Evolutionary conservation across 345 rosid genomes (phyloP).

Genomic region (Balakata baccata): DNA sequence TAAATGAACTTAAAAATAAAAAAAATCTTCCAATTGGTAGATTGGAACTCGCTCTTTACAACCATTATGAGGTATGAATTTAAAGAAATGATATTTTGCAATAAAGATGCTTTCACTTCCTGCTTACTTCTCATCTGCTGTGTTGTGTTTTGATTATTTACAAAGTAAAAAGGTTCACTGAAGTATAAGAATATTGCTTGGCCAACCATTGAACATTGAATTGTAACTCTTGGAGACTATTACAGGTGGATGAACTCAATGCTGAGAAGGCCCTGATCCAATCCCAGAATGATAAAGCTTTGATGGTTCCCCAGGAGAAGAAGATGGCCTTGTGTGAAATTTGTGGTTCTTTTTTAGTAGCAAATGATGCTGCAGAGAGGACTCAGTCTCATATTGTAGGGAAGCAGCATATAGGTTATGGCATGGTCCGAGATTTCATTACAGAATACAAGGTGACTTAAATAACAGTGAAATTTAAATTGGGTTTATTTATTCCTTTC

Average conservation of each 20-base stretch:
- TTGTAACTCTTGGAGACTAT: conserved; percentile 9
- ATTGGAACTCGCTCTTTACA: background rate
- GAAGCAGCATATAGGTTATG: conserved; percentile 97
- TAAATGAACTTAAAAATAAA: background rate
- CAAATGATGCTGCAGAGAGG: conserved; percentile 95
- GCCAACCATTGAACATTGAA: background rate
- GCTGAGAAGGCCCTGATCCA: conserved; percentile 71
- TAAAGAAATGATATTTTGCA: background rate
- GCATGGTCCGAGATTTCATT: conserved; percentile 92
- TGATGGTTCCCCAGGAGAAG: conserved; percentile 83
- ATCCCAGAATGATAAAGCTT: conserved; percentile 64
- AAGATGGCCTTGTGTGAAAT: conserved; percentile 95
- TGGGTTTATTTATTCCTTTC: conserved; percentile 10
- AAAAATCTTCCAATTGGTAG: background rate
- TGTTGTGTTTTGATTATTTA: background rate
- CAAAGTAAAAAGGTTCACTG: background rate
- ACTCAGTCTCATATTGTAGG: conserved; percentile 94
- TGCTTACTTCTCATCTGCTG: background rate
- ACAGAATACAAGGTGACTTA: conserved; percentile 63
- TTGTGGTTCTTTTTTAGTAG: conserved; percentile 96
- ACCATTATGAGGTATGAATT: background rate
- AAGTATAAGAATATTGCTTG: background rate
- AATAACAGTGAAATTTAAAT: conserved; percentile 12
- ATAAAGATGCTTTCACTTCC: background rate
- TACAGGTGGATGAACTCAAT: conserved; percentile 82